Evolutionary conservation across 202 grass and related monocot species (phyloP), one percentile per base, ranked within the genome.

Genomic region (Carex arenaria): DNA sequence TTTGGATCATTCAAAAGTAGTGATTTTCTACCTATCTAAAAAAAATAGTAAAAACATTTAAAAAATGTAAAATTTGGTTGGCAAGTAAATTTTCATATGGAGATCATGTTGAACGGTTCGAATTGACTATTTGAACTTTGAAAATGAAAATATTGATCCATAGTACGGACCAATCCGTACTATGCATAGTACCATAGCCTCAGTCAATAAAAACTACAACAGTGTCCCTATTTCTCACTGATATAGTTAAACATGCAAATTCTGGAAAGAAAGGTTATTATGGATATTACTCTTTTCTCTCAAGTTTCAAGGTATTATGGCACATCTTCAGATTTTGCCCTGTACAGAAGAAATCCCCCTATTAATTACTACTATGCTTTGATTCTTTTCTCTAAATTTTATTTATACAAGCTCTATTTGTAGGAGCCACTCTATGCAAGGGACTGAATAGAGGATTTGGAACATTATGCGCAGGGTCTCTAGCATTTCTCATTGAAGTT

Each of bases 341-440:
- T 69, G 38, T 42, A 43, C 67, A 70, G 17, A 43, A 43, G 3
- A 40, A 43, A n/a, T 45, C 4, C 7, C 15, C 67, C 38, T 3
- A 59, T 59, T 43, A 70, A 70, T 51, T 43, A 40, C 34, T 38
- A 51, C 69, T 62, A 52, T 13, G 5, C 26, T 64, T 40, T 72
- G 61, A 23, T 61, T 90, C 7, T 3, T 68, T 70, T 40, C 76
- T 64, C 57, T 74, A 31, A 80, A 43, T 84, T 22, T 4, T 19
- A 8, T 68, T 55, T 54, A 18, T 76, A 5, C 23, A 11, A 11
- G 30, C 31, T 28, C 85, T 77, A 71, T 64, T 28, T 67, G 49
- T 82, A 98, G 91, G 93, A 57, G 91, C 93, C 80, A 98, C 95
- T 23, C 74, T 98, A 64, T 98, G 93, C 88, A 98, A 98, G 88